Base-by-base conservation (phyloP, 768 basidiomycete genomes). In the Lactifluus subvellereus region DNA sequence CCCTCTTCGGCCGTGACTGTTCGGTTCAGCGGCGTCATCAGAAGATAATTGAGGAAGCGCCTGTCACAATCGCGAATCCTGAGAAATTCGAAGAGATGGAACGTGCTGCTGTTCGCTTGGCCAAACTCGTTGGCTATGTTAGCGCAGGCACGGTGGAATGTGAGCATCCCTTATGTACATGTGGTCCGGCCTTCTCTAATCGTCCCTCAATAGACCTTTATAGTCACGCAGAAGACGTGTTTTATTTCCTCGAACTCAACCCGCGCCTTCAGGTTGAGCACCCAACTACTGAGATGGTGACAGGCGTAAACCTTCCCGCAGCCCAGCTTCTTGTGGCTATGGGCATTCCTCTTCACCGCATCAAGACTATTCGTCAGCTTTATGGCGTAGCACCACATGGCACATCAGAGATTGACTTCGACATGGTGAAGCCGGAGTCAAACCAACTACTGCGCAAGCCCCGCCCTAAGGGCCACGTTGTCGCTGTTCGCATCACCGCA, bases 221-320 rank as follows among this genome's bases (percentile, higher is more conserved):
- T 76, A 95, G 88, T 68, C 93, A 91, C 66, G 81, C 86, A 0
- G 96, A 98, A 64, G 93, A 98, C 71, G 83, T 86, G 33, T 99
- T 98, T 78, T 93, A 89, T 78, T 99, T 99, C 83, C 82, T 99
- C 66, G 97, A 99, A 75, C 84, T 99, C 64, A 99, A 99, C 75
- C 97, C 97, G 51, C 95, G 97, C 82, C 88, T 99, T 22, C 97
- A 99, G 78, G 97, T 99, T 71, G 97, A 99, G 78, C 97, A 99
- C 74, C 97, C 97, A 10, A 99, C 97, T 11, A 99, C 97, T 22
- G 97, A 99, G 76, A 99, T 98, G 93, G 97, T 98, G n/a, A 87
- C 90, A 4, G 97, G 97, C 10, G 96, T 98, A 77, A 97, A 98
- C 75, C 84, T 99, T 56, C 97, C 97, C 30, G 94, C 95, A 59